Base-by-base conservation (phyloP, 768 basidiomycete genomes). In the Crucibulum laeve region DNA sequence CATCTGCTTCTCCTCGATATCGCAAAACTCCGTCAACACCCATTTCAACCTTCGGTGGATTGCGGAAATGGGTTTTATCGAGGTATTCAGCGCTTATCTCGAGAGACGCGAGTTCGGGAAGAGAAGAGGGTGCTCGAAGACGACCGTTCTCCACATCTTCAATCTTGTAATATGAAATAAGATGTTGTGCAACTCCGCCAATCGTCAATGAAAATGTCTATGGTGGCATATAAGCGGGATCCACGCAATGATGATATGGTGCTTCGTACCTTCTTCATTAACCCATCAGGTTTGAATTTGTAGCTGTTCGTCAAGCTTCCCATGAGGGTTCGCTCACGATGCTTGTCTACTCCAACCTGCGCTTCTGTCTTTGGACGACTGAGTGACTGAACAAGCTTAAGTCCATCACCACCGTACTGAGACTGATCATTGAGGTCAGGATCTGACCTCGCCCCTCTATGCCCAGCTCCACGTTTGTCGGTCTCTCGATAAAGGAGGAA, bases 401-500 rank as follows among this genome's bases (percentile, higher is more conserved):
- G 49, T 13, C 53, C 54, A 32, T 64, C 64, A 7, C 42, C 35
- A 30, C 44, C 55, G 44, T 60, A 47, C n/a, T 64, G 63, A 19
- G 52, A 52, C 18, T 53, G 49, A 18, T 73, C 71, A 43, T 63
- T 69, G 19, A 58, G 53, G 19, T 65, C 65, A n/a, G 55, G 46
- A 26, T 71, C 71, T 5, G 60, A 50, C 46, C 79, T 73, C 4
- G 65, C 65, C 40, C 71, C 74, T 43, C 81, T 69, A 60, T 82
- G 82, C 13, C 81, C 78, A 13, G 78, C 72, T 15, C 82, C 83
- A 40, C 82, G 71, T 65, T 91, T 91, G 62, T 93, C 91, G 4
- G 90, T 91, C 67, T 96, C 91, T 50, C 93, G 85, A 66, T 97
- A 97, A 49, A 95, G 82, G 55, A 98, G 71, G 59, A 96, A 98